Percentiles rank a stretch among this genome's conserved stretches.
Conservation (phyloP, 202 grass and related monocot genomes). For the Digitaria exilis region DNA sequence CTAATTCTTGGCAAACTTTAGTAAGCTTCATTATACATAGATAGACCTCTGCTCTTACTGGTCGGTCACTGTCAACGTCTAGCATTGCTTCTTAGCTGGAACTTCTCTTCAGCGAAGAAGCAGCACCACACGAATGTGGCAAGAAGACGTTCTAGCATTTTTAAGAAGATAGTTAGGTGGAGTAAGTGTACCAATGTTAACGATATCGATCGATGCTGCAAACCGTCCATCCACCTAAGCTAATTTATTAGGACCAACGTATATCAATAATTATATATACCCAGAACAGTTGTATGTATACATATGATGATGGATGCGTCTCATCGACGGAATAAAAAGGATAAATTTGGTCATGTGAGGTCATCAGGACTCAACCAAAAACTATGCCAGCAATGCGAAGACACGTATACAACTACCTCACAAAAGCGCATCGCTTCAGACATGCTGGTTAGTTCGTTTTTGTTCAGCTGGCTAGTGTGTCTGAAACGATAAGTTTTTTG, state of each 20-base stretch:
- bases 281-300: not conserved
- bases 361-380: not conserved
- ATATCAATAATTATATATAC: not conserved
- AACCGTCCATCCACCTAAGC: not conserved
- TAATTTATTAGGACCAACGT: not conserved
- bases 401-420: no score
- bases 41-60: not conserved
- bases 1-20: not conserved
- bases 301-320: not conserved
- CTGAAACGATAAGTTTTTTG: no score
- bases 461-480: no score
- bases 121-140: not conserved
- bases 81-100: not conserved
- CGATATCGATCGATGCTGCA: conserved; percentile 12
- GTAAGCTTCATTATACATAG: not conserved
- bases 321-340: not conserved
- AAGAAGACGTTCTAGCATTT: not conserved
- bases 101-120: not conserved
- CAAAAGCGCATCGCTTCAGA: no score
- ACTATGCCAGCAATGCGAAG: not conserved
- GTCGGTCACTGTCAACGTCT: not conserved
- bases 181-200: conserved; percentile 4
- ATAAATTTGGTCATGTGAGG: not conserved
- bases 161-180: not conserved
- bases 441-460: no score